phyloP scores from a whole-genome alignment of 2,329 filamentous ascomycete genomes.

The Clathrospora elynae region DNA sequence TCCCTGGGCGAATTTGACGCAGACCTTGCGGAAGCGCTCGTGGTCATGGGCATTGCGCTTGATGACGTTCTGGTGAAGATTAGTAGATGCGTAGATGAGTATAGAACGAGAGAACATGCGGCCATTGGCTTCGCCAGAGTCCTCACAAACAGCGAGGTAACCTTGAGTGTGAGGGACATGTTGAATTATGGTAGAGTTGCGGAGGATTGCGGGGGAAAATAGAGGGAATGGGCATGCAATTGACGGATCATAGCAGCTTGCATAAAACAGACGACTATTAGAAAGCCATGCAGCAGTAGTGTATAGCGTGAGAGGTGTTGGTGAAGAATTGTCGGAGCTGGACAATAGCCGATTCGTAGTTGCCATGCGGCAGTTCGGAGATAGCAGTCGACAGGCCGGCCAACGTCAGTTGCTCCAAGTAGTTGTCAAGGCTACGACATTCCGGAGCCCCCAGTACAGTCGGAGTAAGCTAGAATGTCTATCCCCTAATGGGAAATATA shows the following conservation, averaged over 20 bases:
- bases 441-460: too few species aligned
- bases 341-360: too few species aligned
- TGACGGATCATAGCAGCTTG: constrained; percentile 12
- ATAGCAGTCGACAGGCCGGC: too few species aligned
- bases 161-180: constrained; percentile 70
- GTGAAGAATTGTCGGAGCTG: too few species aligned
- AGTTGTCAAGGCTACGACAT: too few species aligned
- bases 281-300: too few species aligned
- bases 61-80: constrained; percentile 62
- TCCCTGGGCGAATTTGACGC: constrained; percentile 66
- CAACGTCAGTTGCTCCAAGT: too few species aligned
- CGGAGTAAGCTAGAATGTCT: too few species aligned
- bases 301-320: too few species aligned
- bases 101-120: constrained; percentile 50
- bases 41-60: constrained; percentile 71
- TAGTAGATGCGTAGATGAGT: constrained; percentile 1
- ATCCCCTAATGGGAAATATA: too few species aligned
- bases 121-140: constrained; percentile 72
- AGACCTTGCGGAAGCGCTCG: constrained; percentile 66
- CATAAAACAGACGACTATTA: neutral
- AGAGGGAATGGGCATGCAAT: constrained; percentile 13
- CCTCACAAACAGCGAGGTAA: constrained; percentile 67
- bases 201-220: constrained; percentile 1
- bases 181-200: constrained; percentile 19
- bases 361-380: too few species aligned